These are phyloP conservation scores for Tillandsia leiboldiana DNA, from an alignment of 176 grass and related monocot species.

Conservation along the genomic window DNA sequence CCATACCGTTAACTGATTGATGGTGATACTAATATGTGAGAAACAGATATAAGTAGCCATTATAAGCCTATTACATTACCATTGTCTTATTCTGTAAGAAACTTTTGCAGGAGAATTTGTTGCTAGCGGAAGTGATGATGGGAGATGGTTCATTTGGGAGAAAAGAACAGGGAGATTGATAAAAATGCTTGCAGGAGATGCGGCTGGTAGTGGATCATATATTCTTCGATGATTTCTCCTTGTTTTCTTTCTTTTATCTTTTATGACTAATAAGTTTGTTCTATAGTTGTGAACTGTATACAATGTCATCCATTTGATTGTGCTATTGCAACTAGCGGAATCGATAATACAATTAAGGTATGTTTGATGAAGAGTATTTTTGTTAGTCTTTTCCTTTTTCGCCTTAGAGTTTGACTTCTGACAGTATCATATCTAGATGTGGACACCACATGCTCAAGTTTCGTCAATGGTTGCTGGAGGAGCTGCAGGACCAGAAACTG, in stretches of 20 bases:
- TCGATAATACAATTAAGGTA: slow-evolving; percentile 95
- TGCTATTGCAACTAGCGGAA: slow-evolving; percentile 84
- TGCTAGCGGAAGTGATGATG: slow-evolving; percentile 97
- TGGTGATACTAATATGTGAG: too few species aligned
- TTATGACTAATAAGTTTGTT: slow-evolving; percentile 8
- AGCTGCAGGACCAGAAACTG: slow-evolving; percentile 37
- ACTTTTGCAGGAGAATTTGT: slow-evolving; percentile 62
- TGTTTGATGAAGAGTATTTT: background rate
- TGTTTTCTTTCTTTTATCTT: slow-evolving; percentile 21
- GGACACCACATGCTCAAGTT: slow-evolving; percentile 67
- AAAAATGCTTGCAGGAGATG: slow-evolving; percentile 96
- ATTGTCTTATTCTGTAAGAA: background rate
- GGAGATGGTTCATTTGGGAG: slow-evolving; percentile 99
- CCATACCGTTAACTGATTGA: too few species aligned
- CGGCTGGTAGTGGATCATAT: slow-evolving; percentile 52
- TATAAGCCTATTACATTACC: background rate
- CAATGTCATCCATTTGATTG: slow-evolving; percentile 94
- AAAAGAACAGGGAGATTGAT: slow-evolving; percentile 88
- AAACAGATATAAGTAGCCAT: too few species aligned
- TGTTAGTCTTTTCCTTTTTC: background rate
- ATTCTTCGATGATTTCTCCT: background rate
- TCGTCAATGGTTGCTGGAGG: slow-evolving; percentile 55
- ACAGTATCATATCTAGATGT: slow-evolving; percentile 38
- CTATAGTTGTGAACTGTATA: slow-evolving; percentile 94
- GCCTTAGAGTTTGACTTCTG: slow-evolving; percentile 6